Conservation (phyloP, 306 rosid genomes). For the Trifolium repens region DNA sequence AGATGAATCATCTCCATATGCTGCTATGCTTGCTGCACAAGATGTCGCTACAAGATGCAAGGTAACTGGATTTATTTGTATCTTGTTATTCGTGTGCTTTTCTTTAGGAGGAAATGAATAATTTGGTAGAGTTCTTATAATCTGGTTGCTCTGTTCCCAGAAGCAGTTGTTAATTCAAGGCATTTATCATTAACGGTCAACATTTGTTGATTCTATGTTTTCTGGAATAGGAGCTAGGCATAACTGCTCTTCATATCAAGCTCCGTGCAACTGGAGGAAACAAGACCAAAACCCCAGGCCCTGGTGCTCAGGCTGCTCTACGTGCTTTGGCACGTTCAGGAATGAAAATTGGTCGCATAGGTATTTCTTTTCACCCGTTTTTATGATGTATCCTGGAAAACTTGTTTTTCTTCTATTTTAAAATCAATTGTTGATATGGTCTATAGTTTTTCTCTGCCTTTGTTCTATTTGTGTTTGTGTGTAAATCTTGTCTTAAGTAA, state of each 20-base stretch:
- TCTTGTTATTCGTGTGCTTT: background rate
- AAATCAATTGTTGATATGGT: too few relatives aligned
- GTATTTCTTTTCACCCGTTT: slow-evolving; percentile 36
- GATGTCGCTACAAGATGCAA: slow-evolving; percentile 87
- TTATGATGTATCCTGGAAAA: background rate
- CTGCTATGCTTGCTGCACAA: slow-evolving; percentile 94
- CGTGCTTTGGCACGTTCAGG: slow-evolving; percentile 93
- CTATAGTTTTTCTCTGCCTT: background rate
- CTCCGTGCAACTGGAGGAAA: slow-evolving; percentile 89
- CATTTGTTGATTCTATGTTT: background rate
- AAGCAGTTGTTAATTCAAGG: background rate
- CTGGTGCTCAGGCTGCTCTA: slow-evolving; percentile 89
- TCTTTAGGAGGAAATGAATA: background rate
- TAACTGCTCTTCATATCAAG: slow-evolving; percentile 80
- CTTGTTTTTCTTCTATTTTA: background rate
- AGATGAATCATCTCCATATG: slow-evolving; percentile 86
- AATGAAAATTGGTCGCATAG: slow-evolving; percentile 87
- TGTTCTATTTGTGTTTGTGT: background rate
- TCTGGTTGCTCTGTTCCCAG: background rate
- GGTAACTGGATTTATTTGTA: slow-evolving; percentile 42
- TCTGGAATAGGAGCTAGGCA: slow-evolving; percentile 65
- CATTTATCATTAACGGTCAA: background rate
- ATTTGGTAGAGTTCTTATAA: background rate
- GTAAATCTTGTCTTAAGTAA: background rate
- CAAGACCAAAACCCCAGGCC: slow-evolving; percentile 86